Base-by-base conservation (phyloP, 148 eudicot genomes). In the Fallopia convolvulus region DNA sequence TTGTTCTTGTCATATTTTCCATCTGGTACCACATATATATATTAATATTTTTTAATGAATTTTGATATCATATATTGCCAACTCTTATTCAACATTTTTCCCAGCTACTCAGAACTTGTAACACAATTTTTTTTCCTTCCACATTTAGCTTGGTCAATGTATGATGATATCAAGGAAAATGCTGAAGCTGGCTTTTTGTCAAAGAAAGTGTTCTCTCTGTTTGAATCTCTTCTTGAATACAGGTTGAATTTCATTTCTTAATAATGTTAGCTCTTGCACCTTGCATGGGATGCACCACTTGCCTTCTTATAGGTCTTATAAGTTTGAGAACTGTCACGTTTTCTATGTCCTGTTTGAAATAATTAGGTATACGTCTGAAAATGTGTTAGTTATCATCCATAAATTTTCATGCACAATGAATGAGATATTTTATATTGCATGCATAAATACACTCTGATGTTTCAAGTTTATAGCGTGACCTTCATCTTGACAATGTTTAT, bases 211-310 rank as follows among this genome's bases (percentile, higher is more conserved):
- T 40, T 80, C 23, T 91, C 93, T 82, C 87, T 95, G 32, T 80
- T 93, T 32, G 90, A 95, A 63, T 84, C 90, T 82, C 94, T 95
- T 78, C 87, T 82, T 41, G 81, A 83, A 60, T 94, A 92, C 84
- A 85, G 92, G 99, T 92, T 76, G 14, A 9, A 17, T 41, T 61
- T 61, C 70, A 61, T 61, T 61, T 61, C 13, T 61, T 33, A 61
- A 26, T 26, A 30, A 5, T 58, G 23, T 6, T 58, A 58, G 32
- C 41, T 65, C 71, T 65, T 21, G 17, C 70, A 61, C 36, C 21
- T 68, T 36, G 72, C 17, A 68, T 68, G 44, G 46, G 21, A 15
- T 68, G 21, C 8, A 39, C 20, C 21, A 36, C 72, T 39, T 68
- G 42, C 18, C 72, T 68, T 39, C 40, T 13, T 32, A 30, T 30